Conservation (phyloP, 768 basidiomycete genomes). For the Chalciporus pseudorubinellus region DNA sequence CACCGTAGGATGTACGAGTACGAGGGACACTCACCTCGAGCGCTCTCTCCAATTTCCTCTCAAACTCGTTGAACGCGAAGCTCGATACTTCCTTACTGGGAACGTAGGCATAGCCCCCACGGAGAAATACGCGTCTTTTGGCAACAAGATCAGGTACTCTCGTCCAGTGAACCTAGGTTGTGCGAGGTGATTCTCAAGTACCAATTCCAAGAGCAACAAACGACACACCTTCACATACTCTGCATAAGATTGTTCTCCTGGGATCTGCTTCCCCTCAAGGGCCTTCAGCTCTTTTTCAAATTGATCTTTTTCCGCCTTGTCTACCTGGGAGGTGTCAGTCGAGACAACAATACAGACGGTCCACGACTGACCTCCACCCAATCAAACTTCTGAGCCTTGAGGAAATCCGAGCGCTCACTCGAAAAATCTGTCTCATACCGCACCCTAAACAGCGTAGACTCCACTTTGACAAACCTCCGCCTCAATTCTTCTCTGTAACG, state of each 20-base stretch:
- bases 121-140: slow-evolving; percentile 73
- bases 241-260: neutral
- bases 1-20: neutral
- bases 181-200: neutral
- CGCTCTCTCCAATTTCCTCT: slow-evolving; percentile 63
- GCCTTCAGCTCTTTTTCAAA: slow-evolving; percentile 49
- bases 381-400: slow-evolving; percentile 60
- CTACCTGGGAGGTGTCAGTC: slow-evolving; percentile 45
- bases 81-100: slow-evolving; percentile 73
- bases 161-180: slow-evolving; percentile 89
- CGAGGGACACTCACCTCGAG: slow-evolving; percentile 65
- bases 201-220: neutral
- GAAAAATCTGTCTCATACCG: slow-evolving; percentile 68
- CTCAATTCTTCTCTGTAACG: slow-evolving; percentile 79
- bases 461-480: slow-evolving; percentile 84
- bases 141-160: slow-evolving; percentile 91
- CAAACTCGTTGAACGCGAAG: slow-evolving; percentile 86
- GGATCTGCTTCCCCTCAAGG: slow-evolving; percentile 13
- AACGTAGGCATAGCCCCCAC: slow-evolving; percentile 86
- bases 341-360: neutral
- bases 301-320: slow-evolving; percentile 49
- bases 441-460: slow-evolving; percentile 77
- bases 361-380: slow-evolving; percentile 53
- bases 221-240: slow-evolving; percentile 70
- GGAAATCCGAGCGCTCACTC: slow-evolving; percentile 62